Evolutionary conservation across 768 basidiomycete species (phyloP), one percentile per base, ranked within the genome.

Genomic region (Calocybe cyanea): DNA sequence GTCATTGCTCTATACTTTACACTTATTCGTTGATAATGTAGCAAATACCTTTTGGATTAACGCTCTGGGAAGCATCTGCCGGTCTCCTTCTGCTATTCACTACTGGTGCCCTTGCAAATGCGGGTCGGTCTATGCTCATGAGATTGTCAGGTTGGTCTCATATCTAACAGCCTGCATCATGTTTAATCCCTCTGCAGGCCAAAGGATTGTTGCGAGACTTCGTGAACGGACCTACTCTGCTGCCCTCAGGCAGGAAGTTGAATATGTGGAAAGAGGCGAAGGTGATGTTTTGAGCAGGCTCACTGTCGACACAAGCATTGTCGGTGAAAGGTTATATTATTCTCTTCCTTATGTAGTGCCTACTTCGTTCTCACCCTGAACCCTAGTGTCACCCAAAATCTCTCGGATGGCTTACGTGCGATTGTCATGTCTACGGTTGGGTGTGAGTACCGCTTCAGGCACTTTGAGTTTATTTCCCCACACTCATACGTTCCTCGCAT

Each of bases 361-460:
- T 35, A n/a, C 7, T 14, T n/a, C n/a, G 7, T 8, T 10, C 24
- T 41, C 37, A 37, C 38, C 18, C 34, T n/a, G 28, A 54, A 48
- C 31, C 33, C 6, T n/a, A 87, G 86, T 50, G 73, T 88, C 4
- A 87, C 87, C 0, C 84, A 85, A 62, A 86, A 89, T 50, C 74
- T 90, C 23, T 88, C 87, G 1, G 87, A 90, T 59, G 87, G 85
- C 17, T 66, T 83, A 34, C 84, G 91, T 38, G 88, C 94, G 0
- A 63, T 92, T 25, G 89, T 97, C 25, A 94, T 95, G 74, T 90
- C 92, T 24, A 81, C 86, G n/a, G 93, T 92, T 54, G 95, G 95
- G 42, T 73, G 92, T 93, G 63, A 64, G 87, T 74, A 18, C 33
- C n/a, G n/a, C n/a, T n/a, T 28, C 5, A 28, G 5, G 25, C 11